A percentile compares a stretch with the other conserved stretches of the same genome.
Evolutionary conservation across 208 protist genomes (phyloP).

Genomic region (Strigomonas oncopelti): DNA sequence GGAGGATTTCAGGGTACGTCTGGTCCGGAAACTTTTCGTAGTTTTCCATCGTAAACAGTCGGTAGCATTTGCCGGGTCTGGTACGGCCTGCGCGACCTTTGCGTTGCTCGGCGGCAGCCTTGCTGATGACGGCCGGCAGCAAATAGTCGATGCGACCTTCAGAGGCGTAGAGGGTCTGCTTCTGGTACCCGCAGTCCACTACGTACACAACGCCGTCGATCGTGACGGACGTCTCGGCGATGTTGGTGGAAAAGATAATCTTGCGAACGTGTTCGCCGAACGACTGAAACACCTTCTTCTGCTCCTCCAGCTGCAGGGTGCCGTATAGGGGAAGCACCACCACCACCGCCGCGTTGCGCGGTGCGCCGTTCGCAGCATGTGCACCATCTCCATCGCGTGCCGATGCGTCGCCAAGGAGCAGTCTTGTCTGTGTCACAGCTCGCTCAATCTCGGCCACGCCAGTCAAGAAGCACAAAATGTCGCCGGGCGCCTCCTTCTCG

Average conservation of each 20-base stretch:
- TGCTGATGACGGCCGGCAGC: slow-evolving; percentile 89
- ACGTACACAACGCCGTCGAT: slow-evolving; percentile 97
- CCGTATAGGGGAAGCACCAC: slow-evolving; percentile 92
- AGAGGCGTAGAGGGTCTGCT: slow-evolving; percentile 93
- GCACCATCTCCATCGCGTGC: neutral
- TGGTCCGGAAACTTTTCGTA: slow-evolving; percentile 76
- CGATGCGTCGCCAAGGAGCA: slow-evolving; percentile 11
- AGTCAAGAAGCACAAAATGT: slow-evolving; percentile 88
- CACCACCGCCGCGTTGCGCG: slow-evolving; percentile 42
- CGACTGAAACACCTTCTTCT: slow-evolving; percentile 90
- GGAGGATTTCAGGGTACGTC: slow-evolving; percentile 95
- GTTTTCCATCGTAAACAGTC: slow-evolving; percentile 92
- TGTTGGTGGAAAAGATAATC: slow-evolving; percentile 96
- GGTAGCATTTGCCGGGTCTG: slow-evolving; percentile 97
- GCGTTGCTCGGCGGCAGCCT: slow-evolving; percentile 93
- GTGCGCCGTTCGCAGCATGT: neutral
- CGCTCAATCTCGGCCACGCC: slow-evolving; percentile 86
- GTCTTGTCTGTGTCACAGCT: slow-evolving; percentile 35
- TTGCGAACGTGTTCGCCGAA: slow-evolving; percentile 89
- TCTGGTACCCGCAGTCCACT: slow-evolving; percentile 95
- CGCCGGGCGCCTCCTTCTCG: slow-evolving; percentile 55
- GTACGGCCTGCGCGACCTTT: slow-evolving; percentile 99
- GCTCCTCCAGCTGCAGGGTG: slow-evolving; percentile 86
- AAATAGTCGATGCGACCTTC: slow-evolving; percentile 78
- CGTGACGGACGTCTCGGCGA: slow-evolving; percentile 98